Conservation (phyloP, 1,139 yeast species). For the Debaryomyces udenii region DNA sequence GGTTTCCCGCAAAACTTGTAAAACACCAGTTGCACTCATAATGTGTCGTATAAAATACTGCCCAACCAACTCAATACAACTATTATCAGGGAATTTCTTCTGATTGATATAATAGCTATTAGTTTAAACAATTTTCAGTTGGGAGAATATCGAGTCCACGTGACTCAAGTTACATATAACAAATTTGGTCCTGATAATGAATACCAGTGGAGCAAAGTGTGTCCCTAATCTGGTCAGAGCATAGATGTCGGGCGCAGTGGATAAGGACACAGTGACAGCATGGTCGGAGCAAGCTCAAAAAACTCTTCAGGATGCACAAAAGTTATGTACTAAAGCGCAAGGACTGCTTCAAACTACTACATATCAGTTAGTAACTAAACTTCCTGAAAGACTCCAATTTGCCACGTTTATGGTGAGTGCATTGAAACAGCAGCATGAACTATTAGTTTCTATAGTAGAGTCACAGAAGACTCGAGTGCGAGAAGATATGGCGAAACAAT, state of each 20-base stretch:
- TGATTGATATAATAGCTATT: too few species aligned
- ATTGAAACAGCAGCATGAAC: constrained; percentile 22
- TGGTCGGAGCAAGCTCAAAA: constrained; percentile 37
- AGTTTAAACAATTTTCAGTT: constrained; percentile 4
- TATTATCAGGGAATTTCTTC: neutral
- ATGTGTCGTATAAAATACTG: neutral
- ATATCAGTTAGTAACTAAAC: constrained; percentile 23
- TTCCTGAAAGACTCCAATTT: constrained; percentile 29
- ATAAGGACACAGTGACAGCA: constrained; percentile 10
- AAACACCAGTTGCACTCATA: constrained; percentile 15
- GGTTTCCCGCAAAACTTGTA: constrained; percentile 25
- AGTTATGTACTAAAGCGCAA: constrained; percentile 38
- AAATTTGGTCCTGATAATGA: too few species aligned
- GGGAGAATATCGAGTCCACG: constrained; percentile 2
- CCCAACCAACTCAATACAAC: neutral
- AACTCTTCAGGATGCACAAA: constrained; percentile 35
- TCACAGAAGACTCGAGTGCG: constrained; percentile 19
- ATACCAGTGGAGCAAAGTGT: too few species aligned
- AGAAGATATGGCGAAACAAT: constrained; percentile 16
- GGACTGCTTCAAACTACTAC: constrained; percentile 28
- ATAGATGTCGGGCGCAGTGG: constrained; percentile 10
- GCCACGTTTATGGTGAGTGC: constrained; percentile 21
- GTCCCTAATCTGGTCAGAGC: too few species aligned
- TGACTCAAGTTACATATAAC: too few species aligned
- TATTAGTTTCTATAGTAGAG: constrained; percentile 19